Conservation (phyloP, 148 eudicot species). For the Persicaria tinctoria region DNA sequence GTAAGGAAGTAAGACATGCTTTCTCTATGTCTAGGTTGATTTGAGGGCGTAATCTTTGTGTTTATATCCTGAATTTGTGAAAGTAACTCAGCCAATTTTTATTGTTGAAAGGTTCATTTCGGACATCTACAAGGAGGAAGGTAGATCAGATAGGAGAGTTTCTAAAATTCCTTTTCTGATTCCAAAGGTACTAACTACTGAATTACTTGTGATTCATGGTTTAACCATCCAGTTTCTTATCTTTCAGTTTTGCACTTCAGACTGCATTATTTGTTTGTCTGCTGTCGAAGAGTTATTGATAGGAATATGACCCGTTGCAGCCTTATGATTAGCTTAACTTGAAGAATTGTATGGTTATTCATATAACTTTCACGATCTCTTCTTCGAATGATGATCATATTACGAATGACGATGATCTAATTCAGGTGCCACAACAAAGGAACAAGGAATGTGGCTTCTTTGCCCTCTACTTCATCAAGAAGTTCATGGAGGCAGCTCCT, state of each 20-base stretch:
- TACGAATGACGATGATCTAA: neutral
- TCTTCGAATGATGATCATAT: neutral
- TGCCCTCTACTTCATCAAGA: conserved; percentile 49
- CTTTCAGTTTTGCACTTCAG: neutral
- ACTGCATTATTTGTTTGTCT: neutral
- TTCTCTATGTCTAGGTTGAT: conserved; percentile 3
- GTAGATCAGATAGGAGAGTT: conserved; percentile 28
- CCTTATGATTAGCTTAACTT: neutral
- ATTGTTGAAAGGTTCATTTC: conserved; percentile 42
- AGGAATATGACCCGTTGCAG: neutral
- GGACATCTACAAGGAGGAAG: conserved; percentile 41
- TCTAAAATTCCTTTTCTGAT: conserved; percentile 41
- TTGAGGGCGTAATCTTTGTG: neutral
- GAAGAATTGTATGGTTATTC: neutral
- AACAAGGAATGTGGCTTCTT: conserved; percentile 43
- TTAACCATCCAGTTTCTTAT: neutral
- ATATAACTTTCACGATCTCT: neutral
- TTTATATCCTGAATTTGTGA: neutral
- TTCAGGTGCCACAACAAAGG: conserved; percentile 69
- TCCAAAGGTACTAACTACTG: conserved; percentile 41
- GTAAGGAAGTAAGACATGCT: conserved; percentile 38
- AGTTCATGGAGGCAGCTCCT: conserved; percentile 40
- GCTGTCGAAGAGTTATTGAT: neutral
- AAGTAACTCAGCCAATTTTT: conserved; percentile 1
- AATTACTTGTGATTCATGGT: neutral